Conservation (phyloP, 352 stramenopile genomes). For the Globisporangium paddicum region DNA sequence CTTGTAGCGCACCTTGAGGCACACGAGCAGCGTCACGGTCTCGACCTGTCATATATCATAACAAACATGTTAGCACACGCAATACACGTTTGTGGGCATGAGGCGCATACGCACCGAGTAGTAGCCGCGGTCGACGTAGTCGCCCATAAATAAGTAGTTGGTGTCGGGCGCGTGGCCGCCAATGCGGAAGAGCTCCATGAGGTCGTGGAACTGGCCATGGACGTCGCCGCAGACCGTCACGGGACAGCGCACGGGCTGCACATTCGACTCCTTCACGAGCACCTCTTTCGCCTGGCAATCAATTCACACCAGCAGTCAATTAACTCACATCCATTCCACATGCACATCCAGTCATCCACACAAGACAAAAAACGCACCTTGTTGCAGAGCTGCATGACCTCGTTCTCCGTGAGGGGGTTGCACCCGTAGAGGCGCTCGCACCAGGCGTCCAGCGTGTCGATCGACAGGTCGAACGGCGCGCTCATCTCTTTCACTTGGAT, state of each 20-base stretch:
- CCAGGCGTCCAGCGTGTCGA: slow-evolving; percentile 92
- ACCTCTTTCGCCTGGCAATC: slow-evolving; percentile 90
- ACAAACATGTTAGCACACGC: slow-evolving; percentile 7
- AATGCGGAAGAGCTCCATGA: slow-evolving; percentile 75
- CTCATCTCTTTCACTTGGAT: slow-evolving; percentile 26
- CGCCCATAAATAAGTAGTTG: slow-evolving; percentile 99
- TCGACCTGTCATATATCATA: slow-evolving; percentile 48
- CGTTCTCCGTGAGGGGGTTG: slow-evolving; percentile 92
- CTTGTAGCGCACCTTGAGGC: slow-evolving; percentile 93
- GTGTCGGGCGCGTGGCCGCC: slow-evolving; percentile 87
- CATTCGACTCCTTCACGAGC: slow-evolving; percentile 96
- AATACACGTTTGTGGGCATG: neutral
- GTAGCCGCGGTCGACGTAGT: slow-evolving; percentile 99
- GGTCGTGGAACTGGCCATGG: slow-evolving; percentile 63
- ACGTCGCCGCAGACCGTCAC: slow-evolving; percentile 94
- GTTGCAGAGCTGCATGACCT: slow-evolving; percentile 94
- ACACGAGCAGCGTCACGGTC: slow-evolving; percentile 89
- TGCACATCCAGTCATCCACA: neutral
- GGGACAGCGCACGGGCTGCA: slow-evolving; percentile 94
- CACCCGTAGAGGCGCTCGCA: slow-evolving; percentile 93
- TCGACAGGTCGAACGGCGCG: slow-evolving; percentile 67
- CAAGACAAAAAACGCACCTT: slow-evolving; percentile 30
- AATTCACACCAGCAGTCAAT: neutral
- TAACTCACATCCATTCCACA: neutral
- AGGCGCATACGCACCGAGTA: slow-evolving; percentile 72